Conservation (phyloP, 192 early-diverging fungal genomes). For the Podila clonocystis region DNA sequence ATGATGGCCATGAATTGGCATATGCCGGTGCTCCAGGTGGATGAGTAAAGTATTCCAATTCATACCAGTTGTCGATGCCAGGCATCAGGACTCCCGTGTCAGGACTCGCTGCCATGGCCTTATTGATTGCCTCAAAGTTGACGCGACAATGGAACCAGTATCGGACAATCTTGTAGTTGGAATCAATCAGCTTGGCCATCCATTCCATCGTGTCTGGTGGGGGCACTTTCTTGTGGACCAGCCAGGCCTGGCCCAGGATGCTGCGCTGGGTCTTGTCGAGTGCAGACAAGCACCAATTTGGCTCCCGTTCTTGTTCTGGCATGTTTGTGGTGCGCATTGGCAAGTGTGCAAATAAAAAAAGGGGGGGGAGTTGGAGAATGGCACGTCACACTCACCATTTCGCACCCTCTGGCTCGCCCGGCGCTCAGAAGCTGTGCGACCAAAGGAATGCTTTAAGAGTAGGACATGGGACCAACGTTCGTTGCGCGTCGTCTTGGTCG, state of each 20-base stretch:
- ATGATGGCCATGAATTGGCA: not conserved
- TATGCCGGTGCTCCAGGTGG: not conserved
- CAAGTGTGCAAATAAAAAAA: too few species aligned
- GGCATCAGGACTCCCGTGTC: not conserved
- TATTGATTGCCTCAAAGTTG: not conserved
- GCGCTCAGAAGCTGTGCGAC: too few species aligned
- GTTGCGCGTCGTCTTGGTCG: too few species aligned
- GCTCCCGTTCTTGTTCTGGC: not conserved
- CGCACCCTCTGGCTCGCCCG: too few species aligned
- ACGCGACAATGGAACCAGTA: slow-evolving; percentile 1
- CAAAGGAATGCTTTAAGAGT: too few species aligned
- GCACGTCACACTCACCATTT: too few species aligned
- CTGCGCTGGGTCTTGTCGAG: not conserved
- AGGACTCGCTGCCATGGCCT: not conserved
- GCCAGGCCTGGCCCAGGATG: not conserved
- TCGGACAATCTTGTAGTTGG: not conserved
- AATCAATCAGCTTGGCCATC: not conserved
- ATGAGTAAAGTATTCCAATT: not conserved
- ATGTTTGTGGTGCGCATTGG: not conserved
- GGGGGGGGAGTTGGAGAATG: too few species aligned
- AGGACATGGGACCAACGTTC: too few species aligned
- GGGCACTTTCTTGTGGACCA: not conserved
- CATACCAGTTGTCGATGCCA: not conserved
- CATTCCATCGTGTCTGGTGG: not conserved
- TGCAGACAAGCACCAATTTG: not conserved